phyloP scores from a whole-genome alignment of 2,329 filamentous ascomycete genomes.

The Davidsoniella australis region DNA sequence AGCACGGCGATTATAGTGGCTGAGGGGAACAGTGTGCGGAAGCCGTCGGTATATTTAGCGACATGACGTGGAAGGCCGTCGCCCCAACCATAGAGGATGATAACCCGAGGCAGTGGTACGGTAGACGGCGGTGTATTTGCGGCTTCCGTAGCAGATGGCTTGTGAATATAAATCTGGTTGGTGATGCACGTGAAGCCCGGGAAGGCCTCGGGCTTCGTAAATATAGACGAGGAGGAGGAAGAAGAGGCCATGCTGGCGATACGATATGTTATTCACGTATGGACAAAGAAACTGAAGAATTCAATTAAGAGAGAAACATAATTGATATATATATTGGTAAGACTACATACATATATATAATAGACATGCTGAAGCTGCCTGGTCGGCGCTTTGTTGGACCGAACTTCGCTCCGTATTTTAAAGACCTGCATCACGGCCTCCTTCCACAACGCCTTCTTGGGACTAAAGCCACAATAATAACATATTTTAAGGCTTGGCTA shows the following conservation, averaged over 20 bases:
- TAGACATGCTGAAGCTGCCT: no score
- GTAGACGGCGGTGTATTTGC: slow-evolving; percentile 13
- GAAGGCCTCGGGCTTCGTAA: slow-evolving; percentile 17
- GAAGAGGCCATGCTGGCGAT: background rate
- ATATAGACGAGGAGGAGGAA: background rate
- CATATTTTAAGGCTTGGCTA: background rate
- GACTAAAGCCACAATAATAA: background rate
- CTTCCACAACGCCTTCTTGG: no score
- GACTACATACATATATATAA: no score
- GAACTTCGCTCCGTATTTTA: no score
- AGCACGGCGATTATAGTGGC: slow-evolving; percentile 34
- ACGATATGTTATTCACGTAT: background rate
- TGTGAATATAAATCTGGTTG: slow-evolving; percentile 29
- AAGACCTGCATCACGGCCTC: no score
- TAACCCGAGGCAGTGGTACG: slow-evolving; percentile 24
- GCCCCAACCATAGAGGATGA: slow-evolving; percentile 41
- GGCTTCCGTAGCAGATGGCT: slow-evolving; percentile 16
- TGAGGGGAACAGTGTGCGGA: slow-evolving; percentile 31
- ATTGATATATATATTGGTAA: background rate
- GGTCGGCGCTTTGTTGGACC: no score
- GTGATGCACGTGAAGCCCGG: slow-evolving; percentile 30
- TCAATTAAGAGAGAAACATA: background rate
- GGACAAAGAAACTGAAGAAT: background rate
- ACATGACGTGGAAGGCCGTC: slow-evolving; percentile 37
- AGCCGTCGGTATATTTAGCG: slow-evolving; percentile 37